Evolutionary conservation across 495 filamentous ascomycete species (phyloP), one percentile per base, ranked within the genome.

Genomic region (Lentithecium fluviatile): DNA sequence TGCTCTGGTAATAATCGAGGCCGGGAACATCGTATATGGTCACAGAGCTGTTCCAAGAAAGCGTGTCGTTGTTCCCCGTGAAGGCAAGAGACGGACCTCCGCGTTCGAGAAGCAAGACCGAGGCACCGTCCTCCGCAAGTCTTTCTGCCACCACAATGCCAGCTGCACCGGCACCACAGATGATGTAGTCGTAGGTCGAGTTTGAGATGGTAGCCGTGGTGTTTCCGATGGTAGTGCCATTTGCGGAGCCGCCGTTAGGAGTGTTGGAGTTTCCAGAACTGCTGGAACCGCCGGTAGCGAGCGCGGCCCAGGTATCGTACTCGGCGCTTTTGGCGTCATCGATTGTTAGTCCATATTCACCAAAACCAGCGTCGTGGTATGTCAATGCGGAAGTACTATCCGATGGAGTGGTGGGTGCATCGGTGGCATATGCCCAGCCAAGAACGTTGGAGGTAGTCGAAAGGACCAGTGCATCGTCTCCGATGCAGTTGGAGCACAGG

Each of bases 81-180:
- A 19, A 23, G 15, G 50, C 49, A 24, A 47, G 37, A 6, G 72
- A 70, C 10, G 71, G 70, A 49, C 65, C 57, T 10, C 76, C 75
- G 48, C 69, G 66, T 46, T 78, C 76, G 19, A 78, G 64, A 12
- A 78, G 69, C 1, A 78, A 69, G 3, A 76, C 72, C n/a, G 67
- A 73, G 12, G 48, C 61, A 70, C 74, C 54, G 58, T 51, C 68
- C 70, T 73, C 71, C 70, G 36, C 64, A 60, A 55, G 69, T 62
- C 55, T 72, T 71, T 68, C 52, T 0, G 59, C 64, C 0, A 73
- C 63, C 10, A 70, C 57, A 47, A 73, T 69, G 45, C 65, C 60
- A 34, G 72, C 75, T 36, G 62, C 64, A 37, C 75, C 74, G 34
- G 70, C 75, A 26, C 74, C 74, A 17, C 50, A 58, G 21, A 72